Conservation (phyloP, 208 protist species). For the Blastocrithidia nonstop region DNA sequence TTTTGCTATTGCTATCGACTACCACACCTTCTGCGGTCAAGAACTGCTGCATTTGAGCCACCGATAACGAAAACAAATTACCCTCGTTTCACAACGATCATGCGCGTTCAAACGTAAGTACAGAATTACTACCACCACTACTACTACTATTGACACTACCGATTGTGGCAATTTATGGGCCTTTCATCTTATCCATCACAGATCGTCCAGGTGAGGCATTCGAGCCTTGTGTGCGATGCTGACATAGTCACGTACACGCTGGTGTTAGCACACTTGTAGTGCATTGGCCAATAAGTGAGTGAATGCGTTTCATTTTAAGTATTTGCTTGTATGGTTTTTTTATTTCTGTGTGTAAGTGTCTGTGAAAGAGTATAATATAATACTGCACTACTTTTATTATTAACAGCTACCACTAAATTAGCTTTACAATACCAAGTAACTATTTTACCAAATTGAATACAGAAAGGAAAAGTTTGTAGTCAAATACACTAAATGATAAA, state of each 20-base stretch:
- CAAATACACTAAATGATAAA: no score
- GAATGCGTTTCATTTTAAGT: no score
- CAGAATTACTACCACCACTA: slow-evolving; percentile 15
- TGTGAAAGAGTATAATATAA: no score
- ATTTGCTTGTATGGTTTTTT: no score
- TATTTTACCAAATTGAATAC: no score
- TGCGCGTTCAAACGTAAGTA: slow-evolving; percentile 25
- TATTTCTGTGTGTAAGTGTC: no score
- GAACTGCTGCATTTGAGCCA: slow-evolving; percentile 64
- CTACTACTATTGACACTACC: slow-evolving; percentile 9
- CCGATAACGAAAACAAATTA: slow-evolving; percentile 81
- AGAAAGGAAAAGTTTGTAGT: no score
- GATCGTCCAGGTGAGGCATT: neutral
- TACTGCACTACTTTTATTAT: no score
- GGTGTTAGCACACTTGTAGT: no score
- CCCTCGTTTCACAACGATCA: slow-evolving; percentile 85
- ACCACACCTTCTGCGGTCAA: slow-evolving; percentile 17
- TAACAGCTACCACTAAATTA: no score
- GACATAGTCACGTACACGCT: slow-evolving; percentile 4
- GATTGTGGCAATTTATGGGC: neutral
- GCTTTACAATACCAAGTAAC: no score
- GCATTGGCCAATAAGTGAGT: no score
- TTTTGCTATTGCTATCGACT: slow-evolving; percentile 15
- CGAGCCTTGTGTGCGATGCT: neutral
- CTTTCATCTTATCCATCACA: neutral